These are phyloP conservation scores for Dictyostelium intermedium DNA, from an alignment of 78 protist genomes.

Conservation along the genomic window DNA sequence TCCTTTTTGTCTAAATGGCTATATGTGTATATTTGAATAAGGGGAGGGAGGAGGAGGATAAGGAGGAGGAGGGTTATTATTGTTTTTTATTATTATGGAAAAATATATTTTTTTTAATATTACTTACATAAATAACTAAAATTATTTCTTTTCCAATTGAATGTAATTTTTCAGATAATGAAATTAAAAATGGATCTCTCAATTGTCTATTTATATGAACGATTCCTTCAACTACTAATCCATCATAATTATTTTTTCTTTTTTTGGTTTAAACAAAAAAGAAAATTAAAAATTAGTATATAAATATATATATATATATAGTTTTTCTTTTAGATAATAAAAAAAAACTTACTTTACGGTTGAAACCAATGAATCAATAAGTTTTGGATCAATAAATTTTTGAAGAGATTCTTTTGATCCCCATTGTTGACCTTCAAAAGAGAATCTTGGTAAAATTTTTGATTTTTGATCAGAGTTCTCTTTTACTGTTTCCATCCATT, in stretches of 20 bases:
- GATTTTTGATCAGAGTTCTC: not conserved
- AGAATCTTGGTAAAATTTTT: slow-evolving; percentile 33
- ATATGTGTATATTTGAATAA: not conserved
- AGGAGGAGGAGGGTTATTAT: too few relatives aligned
- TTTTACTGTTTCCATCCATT: slow-evolving; percentile 22
- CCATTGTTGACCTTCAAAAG: slow-evolving; percentile 24
- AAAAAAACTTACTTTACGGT: not conserved
- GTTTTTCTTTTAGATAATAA: too few relatives aligned
- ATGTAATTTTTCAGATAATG: not conserved
- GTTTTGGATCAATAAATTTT: not conserved
- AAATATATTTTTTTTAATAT: too few relatives aligned
- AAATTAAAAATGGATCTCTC: slow-evolving; percentile 27
- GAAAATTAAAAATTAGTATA: not conserved
- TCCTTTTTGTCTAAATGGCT: slow-evolving; percentile 31
- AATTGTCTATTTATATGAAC: not conserved
- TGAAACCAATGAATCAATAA: not conserved
- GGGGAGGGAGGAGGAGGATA: too few relatives aligned
- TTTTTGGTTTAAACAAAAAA: too few relatives aligned
- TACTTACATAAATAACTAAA: slow-evolving; percentile 32
- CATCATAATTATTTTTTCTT: slow-evolving; percentile 31
- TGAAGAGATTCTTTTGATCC: not conserved
- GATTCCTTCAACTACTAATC: slow-evolving; percentile 55
- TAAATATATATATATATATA: too few relatives aligned
- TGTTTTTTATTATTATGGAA: too few relatives aligned
- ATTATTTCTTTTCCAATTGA: slow-evolving; percentile 9